Percentiles rank a stretch among this genome's conserved stretches.
Conservation (phyloP, 352 stramenopile genomes). For the Phytophthora pluvialis region DNA sequence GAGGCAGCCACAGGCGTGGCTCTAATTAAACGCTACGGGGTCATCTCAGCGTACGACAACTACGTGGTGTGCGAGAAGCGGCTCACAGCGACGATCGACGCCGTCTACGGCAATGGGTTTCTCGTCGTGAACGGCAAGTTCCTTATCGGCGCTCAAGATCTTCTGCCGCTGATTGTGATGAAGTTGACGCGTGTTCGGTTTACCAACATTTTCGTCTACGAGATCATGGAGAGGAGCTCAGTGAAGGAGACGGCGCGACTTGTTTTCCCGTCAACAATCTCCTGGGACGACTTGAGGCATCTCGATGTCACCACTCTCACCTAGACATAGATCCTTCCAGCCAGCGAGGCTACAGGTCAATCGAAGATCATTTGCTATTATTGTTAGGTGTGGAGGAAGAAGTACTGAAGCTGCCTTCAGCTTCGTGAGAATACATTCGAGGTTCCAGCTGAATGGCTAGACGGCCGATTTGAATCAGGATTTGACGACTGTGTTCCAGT, state of each 20-base stretch:
- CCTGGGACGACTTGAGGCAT: slow-evolving; percentile 26
- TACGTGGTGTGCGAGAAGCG: slow-evolving; percentile 25
- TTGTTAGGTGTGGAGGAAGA: too few relatives aligned
- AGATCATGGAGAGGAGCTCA: slow-evolving; percentile 19
- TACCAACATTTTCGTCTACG: slow-evolving; percentile 37
- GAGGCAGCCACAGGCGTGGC: slow-evolving; percentile 27
- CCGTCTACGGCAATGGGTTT: slow-evolving; percentile 23
- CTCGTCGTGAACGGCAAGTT: slow-evolving; percentile 41
- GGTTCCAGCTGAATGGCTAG: too few relatives aligned
- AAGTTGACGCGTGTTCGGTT: slow-evolving; percentile 35
- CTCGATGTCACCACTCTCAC: slow-evolving; percentile 26
- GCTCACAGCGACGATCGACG: slow-evolving; percentile 21
- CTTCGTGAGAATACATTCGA: too few relatives aligned
- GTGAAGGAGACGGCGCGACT: slow-evolving; percentile 29
- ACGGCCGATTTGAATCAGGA: too few relatives aligned
- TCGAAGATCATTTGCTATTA: too few relatives aligned
- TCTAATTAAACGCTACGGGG: slow-evolving; percentile 25
- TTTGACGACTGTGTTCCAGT: too few relatives aligned
- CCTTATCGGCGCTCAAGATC: slow-evolving; percentile 37
- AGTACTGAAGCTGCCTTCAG: too few relatives aligned
- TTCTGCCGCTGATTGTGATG: slow-evolving; percentile 39
- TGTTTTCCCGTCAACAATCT: slow-evolving; percentile 34
- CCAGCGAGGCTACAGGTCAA: too few relatives aligned
- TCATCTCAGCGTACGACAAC: slow-evolving; percentile 29
- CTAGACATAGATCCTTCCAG: slow-evolving; percentile 1